Base-by-base conservation (phyloP, 768 basidiomycete genomes). In the Phaeotremella fagi region DNA sequence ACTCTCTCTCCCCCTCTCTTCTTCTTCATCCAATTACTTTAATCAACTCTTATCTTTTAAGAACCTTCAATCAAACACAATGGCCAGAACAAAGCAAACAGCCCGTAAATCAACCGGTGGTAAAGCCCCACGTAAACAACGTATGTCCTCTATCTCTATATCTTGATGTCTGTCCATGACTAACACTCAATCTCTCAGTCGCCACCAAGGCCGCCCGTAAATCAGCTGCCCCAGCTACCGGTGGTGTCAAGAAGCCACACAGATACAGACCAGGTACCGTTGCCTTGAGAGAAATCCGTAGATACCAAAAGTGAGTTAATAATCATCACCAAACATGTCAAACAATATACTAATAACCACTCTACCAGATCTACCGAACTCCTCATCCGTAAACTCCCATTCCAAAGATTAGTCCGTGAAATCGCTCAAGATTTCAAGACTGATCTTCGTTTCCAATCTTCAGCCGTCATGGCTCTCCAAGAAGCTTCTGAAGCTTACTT, bases 41-140 rank as follows among this genome's bases (percentile, higher is more conserved):
- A 25, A 45, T 26, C 22, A 12, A 22, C 35, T 45, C 20, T 12
- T 28, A 12, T 14, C 38, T 20, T 7, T 6, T 9, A 11, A 11
- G 12, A 41, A 41, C 12, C 41, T 18, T 16, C 43, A 49, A 42
- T 22, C 25, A 41, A 29, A 35, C 27, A 31, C 45, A 37, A 44
- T 52, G 55, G 49, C 45, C 26, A 53, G 48, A 36, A 48, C 59
- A 26, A 61, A 53, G 90, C 91, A 94, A 88, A 94, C 90, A 75
- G 91, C 91, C 72, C 90, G 90, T 78, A 94, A 94, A 81, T 92
- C 90, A 52, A 94, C 92, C 57, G 92, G 92, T 85, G 90, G 90
- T 84, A 63, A 72, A 77, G 76, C 74, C 23, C 66, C 54, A 28
- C 56, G 57, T 63, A 81, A 77, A 20, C 38, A 41, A 20, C 38